Evolutionary conservation across 139 green algal genomes (phyloP), one percentile per base, ranked within the genome.

Genomic region (Mychonastes homosphaera): DNA sequence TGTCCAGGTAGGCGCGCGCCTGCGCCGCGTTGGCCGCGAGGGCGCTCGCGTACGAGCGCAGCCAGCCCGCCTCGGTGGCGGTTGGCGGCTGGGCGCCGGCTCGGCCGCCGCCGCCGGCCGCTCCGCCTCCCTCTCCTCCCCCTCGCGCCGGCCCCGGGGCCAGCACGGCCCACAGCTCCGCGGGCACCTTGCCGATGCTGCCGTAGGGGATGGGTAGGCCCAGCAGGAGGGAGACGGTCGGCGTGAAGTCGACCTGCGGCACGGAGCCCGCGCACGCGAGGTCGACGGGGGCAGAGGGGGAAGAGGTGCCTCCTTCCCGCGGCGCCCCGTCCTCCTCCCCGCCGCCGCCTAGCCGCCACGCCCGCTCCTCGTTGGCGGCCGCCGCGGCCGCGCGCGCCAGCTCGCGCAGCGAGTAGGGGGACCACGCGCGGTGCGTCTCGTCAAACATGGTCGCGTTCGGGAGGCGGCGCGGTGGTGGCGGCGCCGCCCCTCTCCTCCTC

Each of bases 171-270:
- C 73, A 93, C 54, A 93, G 64, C 24, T 70, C 41, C 1, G 56
- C 35, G 8, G 71, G 75, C 15, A 94, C 34, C 48, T 63, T 73
- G 19, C 87, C 87, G 23, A 95, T 33, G 54, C 80, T 91, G 58
- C 79, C 76, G 71, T 84, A 95, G 2, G 87, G 87, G 3, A 87
- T 75, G 26, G 89, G 86, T 52, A 95, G 43, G 1, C 81, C 86
- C 44, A 97, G 56, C 47, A 96, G 62, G 48, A 80, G 48, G 2
- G 90, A 72, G 26, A 97, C 53, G 3, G 81, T 90, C 21, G 86
- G 72, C 0, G 83, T 80, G 38, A 98, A 79, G 56, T 96, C 84
- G 19, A 95, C 57, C 63, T 97, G 91, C 9, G 33, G 52, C 53
- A 96, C 63, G n/a, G 21, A 32, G 45, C 38, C 57, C 30, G 35